Base-by-base conservation (phyloP, 352 stramenopile genomes). In the Phytophthora foliorum region DNA sequence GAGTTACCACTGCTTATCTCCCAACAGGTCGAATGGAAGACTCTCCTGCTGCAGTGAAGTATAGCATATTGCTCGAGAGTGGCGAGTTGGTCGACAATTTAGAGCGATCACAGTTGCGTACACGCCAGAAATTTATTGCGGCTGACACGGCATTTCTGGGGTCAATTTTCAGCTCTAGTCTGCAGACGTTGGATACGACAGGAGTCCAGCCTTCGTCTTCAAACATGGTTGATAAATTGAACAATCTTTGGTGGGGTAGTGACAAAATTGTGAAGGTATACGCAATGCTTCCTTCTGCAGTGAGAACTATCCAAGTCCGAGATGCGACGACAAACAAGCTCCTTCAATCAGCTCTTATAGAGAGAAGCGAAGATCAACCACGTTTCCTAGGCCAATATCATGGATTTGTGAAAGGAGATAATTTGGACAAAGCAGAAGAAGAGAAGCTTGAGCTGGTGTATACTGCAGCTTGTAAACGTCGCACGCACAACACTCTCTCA, bases 371-470 rank as follows among this genome's bases (percentile, higher is more conserved):
- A 32, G 41, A 46, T 1, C 76, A 71, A 14, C 82, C 85, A 8
- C 75, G 76, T 9, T 91, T 92, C 19, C 29, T 91, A 11, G 81
- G 80, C 2, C 81, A 90, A 57, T 90, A 79, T 29, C 85, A 93
- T 39, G 85, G 85, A 4, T 93, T 76, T 42, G 48, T 81, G 14
- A 69, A 73, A 6, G 75, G 79, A 0, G 45, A 48, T 2, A 57
- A 66, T 11, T 68, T 90, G n/a, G 63, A 48, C 7, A 56, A 74
- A 16, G 25, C 49, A 2, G 81, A 92, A 42, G 48, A 38, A n/a
- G 19, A 39, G 0, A 83, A 75, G 17, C 62, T 90, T 0, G 51
- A 63, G 29, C 31, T 76, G 24, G 57, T 89, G n/a, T 69, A 83
- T 31, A 52, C 22, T 25, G 68, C 74, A 21, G 36, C 55, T 17